These are phyloP conservation scores for Eragrostis curvula DNA, from an alignment of 176 grass and related monocot genomes.

Conservation along the genomic window DNA sequence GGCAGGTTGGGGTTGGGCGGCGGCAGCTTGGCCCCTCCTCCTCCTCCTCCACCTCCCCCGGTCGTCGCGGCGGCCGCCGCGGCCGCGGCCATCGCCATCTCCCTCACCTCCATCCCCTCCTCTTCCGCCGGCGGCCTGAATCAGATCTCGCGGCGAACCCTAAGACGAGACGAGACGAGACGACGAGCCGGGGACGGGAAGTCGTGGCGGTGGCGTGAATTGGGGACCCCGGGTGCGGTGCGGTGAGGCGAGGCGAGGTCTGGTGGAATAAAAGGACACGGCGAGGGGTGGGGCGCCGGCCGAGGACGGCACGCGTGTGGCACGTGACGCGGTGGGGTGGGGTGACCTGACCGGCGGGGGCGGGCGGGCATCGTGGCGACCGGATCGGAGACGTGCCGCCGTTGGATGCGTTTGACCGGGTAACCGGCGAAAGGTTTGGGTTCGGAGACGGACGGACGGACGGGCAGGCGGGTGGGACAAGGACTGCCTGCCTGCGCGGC, in stretches of 20 bases:
- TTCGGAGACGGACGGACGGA: conserved; percentile 9
- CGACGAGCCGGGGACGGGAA: conserved; percentile 16
- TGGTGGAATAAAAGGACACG: conserved; percentile 60
- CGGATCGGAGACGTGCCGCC: conserved; percentile 77
- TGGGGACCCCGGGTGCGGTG: conserved; percentile 13
- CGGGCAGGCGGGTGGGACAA: conserved; percentile 30
- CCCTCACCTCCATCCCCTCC: conserved; percentile 46
- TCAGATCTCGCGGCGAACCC: conserved; percentile 47
- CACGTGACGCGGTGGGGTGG: conserved; percentile 63
- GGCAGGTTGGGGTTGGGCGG: conserved; percentile 83
- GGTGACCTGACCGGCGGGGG: conserved; percentile 46
- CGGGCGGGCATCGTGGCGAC: conserved; percentile 43
- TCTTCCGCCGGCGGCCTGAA: background rate
- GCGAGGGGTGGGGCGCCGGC: conserved; percentile 42
- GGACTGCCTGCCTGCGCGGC: background rate
- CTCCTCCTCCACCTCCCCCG: background rate
- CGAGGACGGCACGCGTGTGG: conserved; percentile 51
- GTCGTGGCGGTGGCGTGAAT: conserved; percentile 33
- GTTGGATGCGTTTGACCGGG: conserved; percentile 89
- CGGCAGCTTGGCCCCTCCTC: conserved; percentile 44
- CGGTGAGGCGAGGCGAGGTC: conserved; percentile 19
- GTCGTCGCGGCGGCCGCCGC: conserved; percentile 33
- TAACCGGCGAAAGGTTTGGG: conserved; percentile 55
- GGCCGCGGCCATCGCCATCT: conserved; percentile 41
- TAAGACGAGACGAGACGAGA: conserved; percentile 2